These are phyloP conservation scores for Beauveria pseudobassiana DNA, from an alignment of 2,329 filamentous ascomycete species.

Conservation along the genomic window DNA sequence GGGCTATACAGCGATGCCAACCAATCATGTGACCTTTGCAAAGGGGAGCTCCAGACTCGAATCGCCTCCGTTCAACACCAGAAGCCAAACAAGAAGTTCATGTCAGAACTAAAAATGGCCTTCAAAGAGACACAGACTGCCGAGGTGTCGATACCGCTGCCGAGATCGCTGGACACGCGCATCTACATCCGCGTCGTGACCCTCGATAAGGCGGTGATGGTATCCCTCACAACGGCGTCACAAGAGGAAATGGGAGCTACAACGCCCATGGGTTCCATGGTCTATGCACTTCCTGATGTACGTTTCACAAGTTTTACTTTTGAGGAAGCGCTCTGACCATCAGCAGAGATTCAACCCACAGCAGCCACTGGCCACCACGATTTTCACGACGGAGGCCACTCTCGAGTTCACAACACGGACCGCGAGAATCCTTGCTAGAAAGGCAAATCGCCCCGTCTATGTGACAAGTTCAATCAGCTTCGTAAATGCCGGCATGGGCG, in stretches of 20 bases:
- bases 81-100: not conserved
- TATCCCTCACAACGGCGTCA: conserved; percentile 54
- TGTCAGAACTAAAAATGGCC: conserved; percentile 18
- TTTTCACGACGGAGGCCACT: conserved; percentile 69
- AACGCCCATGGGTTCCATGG: conserved; percentile 73
- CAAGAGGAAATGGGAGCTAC: conserved; percentile 42
- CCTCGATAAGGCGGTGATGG: conserved; percentile 47
- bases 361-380: conserved; percentile 66
- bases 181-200: conserved; percentile 54
- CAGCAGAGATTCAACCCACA: conserved; percentile 42
- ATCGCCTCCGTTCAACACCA: not conserved
- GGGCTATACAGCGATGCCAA: not conserved
- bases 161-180: conserved; percentile 51
- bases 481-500: conserved; percentile 63
- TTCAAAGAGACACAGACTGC: conserved; percentile 15
- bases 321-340: not conserved
- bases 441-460: conserved; percentile 69
- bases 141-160: conserved; percentile 53
- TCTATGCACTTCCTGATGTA: conserved; percentile 91
- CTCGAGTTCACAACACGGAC: conserved; percentile 82
- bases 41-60: not conserved
- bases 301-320: conserved; percentile 13
- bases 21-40: conserved; percentile 9
- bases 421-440: conserved; percentile 74
- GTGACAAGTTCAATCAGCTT: conserved; percentile 84